Percentiles rank a stretch among this genome's conserved stretches.
These are phyloP conservation scores for Roridomyces roridus DNA, from an alignment of 768 basidiomycete genomes.

Conservation along the genomic window DNA sequence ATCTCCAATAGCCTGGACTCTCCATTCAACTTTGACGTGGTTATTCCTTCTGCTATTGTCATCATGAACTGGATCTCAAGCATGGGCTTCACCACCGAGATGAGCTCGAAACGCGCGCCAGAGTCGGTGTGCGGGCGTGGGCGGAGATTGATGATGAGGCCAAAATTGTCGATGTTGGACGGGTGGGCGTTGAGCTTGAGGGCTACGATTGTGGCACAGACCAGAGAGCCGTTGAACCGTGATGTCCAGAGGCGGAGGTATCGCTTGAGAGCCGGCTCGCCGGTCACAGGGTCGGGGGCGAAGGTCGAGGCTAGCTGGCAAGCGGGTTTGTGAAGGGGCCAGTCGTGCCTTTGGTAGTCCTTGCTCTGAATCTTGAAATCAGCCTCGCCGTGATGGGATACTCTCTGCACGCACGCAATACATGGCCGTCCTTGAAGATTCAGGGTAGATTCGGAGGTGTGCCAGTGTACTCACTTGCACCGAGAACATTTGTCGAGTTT, in stretches of 20 bases:
- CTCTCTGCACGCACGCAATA: conserved; percentile 22
- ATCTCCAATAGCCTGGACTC: not conserved
- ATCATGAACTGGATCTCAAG: not conserved
- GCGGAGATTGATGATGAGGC: conserved; percentile 8
- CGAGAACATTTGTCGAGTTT: conserved; percentile 16
- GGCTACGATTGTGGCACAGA: conserved; percentile 19
- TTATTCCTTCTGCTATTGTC: too few relatives aligned
- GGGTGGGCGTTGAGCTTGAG: conserved; percentile 16
- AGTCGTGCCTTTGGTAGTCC: conserved; percentile 16
- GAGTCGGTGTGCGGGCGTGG: conserved; percentile 21
- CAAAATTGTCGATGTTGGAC: conserved; percentile 15
- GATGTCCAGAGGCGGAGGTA: conserved; percentile 21
- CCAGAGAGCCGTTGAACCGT: conserved; percentile 21
- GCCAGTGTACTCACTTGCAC: conserved; percentile 21
- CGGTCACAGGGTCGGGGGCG: conserved; percentile 17
- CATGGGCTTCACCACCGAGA: conserved; percentile 7
- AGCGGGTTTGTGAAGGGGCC: conserved; percentile 18
- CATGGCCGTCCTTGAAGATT: conserved; percentile 15
- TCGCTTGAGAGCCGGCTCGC: conserved; percentile 15
- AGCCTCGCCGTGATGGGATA: not conserved
- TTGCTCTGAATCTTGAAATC: not conserved
- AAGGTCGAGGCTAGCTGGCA: conserved; percentile 1
- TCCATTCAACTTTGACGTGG: too few relatives aligned
- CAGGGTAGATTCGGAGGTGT: not conserved
- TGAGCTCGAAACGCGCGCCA: conserved; percentile 18